A percentile compares a stretch with the other conserved stretches of the same genome.
phyloP scores from a whole-genome alignment of 805 yeast genomes.

The Torulaspora gathmanii region DNA sequence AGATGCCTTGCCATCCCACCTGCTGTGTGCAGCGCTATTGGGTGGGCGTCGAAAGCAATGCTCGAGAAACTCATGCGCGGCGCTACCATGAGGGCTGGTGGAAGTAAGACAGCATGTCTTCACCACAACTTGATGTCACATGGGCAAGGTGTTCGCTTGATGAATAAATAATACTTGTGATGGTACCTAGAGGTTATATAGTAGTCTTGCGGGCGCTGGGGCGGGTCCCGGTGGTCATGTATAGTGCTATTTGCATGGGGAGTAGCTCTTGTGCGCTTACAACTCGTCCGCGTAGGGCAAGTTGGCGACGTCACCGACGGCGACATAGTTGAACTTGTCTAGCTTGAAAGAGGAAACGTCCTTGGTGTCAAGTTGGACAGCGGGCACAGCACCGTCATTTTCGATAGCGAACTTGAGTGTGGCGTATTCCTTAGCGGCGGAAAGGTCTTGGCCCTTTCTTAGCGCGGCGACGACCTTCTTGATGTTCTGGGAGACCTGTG shows the following conservation, averaged over 20 bases:
- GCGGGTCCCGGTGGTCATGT: neutral
- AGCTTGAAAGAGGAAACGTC: slow-evolving; percentile 44
- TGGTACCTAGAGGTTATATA: neutral
- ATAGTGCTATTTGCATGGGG: slow-evolving; percentile 4
- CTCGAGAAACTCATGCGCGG: neutral
- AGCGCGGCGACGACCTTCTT: slow-evolving; percentile 51
- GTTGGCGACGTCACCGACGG: slow-evolving; percentile 80
- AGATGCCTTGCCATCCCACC: neutral
- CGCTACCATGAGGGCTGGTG: neutral
- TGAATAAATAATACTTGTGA: neutral
- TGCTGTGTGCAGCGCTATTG: too few species aligned
- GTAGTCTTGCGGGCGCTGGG: neutral
- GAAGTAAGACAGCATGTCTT: neutral
- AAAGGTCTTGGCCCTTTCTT: slow-evolving; percentile 50
- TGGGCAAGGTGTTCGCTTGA: neutral
- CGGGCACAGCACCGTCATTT: slow-evolving; percentile 37
- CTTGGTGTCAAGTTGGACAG: slow-evolving; percentile 38
- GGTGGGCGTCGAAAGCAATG: too few species aligned
- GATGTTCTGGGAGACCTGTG: slow-evolving; percentile 56
- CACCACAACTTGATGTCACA: neutral
- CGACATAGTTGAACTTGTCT: slow-evolving; percentile 74
- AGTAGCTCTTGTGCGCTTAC: slow-evolving; percentile 34
- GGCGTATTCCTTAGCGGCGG: slow-evolving; percentile 56
- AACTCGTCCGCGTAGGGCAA: slow-evolving; percentile 90
- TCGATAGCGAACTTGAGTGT: slow-evolving; percentile 42